These are phyloP conservation scores for Nicotiana otophora DNA, from an alignment of 257 asterid genomes.

Conservation along the genomic window DNA sequence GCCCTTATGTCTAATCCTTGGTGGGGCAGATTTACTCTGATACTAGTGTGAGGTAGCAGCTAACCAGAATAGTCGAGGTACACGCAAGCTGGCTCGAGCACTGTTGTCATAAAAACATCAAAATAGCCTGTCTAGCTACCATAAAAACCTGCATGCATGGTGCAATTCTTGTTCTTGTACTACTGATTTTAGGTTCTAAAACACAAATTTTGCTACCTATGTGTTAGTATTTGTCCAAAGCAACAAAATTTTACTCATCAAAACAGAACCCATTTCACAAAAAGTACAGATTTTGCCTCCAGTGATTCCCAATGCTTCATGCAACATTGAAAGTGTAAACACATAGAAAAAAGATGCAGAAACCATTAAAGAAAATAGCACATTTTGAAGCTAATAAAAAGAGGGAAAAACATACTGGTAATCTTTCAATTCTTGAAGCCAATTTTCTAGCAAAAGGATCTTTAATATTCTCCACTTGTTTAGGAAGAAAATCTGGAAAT, in stretches of 20 bases:
- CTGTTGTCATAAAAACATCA: neutral
- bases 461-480: slow-evolving; percentile 41
- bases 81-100: neutral
- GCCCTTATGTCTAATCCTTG: neutral
- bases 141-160: neutral
- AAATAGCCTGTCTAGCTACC: neutral
- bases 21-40: neutral
- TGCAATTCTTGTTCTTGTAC: neutral
- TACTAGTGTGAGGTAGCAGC: neutral
- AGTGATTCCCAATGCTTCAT: neutral
- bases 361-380: neutral
- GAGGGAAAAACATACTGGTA: slow-evolving; percentile 37
- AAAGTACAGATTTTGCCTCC: neutral
- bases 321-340: neutral
- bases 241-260: neutral
- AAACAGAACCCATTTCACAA: neutral
- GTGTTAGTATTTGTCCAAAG: neutral
- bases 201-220: neutral
- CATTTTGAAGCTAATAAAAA: neutral
- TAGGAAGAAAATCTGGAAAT: slow-evolving; percentile 39
- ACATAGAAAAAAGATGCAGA: neutral
- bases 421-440: slow-evolving; percentile 63
- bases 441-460: slow-evolving; percentile 65
- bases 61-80: neutral
- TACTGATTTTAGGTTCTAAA: neutral